Conservation (phyloP, 2,329 filamentous ascomycete genomes). For the Ustulina deusta region DNA sequence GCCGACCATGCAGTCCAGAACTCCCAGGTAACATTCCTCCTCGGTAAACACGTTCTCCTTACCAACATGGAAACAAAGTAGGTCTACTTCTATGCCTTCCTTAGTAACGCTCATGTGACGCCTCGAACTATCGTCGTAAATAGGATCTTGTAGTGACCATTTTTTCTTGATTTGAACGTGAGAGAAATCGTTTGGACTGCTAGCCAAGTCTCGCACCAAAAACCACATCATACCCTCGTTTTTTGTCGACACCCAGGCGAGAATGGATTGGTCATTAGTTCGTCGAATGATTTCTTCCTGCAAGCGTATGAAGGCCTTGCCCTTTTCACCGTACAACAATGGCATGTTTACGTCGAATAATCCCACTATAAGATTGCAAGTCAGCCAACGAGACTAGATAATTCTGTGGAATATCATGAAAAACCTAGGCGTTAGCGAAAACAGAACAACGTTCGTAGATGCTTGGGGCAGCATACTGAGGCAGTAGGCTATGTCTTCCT, state of each 20-base stretch:
- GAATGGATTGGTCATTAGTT: constrained; percentile 24
- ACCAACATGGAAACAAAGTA: constrained; percentile 1
- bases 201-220: background rate
- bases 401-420: background rate
- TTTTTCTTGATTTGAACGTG: constrained; percentile 11
- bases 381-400: constrained; percentile 1
- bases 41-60: background rate
- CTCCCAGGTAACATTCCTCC: background rate
- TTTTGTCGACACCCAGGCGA: background rate
- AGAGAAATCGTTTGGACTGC: background rate
- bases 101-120: background rate
- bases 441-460: background rate
- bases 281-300: constrained; percentile 31
- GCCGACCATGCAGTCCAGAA: constrained; percentile 22
- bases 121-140: background rate
- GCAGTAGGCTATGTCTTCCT: constrained; percentile 31
- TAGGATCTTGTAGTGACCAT: background rate
- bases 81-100: constrained; percentile 19
- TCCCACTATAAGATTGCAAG: constrained; percentile 8
- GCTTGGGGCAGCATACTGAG: constrained; percentile 17
- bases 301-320: constrained; percentile 23
- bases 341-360: constrained; percentile 36
- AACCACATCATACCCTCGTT: background rate
- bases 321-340: constrained; percentile 27
- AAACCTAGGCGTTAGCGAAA: background rate